These are phyloP conservation scores for Neocallimastix lanati DNA, from an alignment of 192 early-diverging fungal species.

Conservation along the genomic window DNA sequence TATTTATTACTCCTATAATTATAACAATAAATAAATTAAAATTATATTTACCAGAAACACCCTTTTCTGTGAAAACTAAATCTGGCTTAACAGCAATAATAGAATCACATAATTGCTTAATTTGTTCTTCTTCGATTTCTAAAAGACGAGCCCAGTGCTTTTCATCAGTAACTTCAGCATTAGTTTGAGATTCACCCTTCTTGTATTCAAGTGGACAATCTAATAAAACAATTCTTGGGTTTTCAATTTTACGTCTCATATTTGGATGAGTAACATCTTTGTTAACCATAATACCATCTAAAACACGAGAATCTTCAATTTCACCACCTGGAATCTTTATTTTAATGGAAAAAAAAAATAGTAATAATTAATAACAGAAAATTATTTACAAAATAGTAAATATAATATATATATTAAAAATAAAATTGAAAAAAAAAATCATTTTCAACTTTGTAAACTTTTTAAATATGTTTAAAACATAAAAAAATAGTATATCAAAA, in stretches of 20 bases:
- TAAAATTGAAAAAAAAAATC: no score
- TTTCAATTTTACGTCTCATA: constrained; percentile 86
- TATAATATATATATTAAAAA: no score
- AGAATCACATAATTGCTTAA: constrained; percentile 90
- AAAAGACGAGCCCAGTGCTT: constrained; percentile 88
- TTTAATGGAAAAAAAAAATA: no score
- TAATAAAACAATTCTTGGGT: constrained; percentile 84
- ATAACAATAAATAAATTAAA: background rate
- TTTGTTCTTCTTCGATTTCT: constrained; percentile 98
- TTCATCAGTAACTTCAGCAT: constrained; percentile 94
- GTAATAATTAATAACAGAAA: no score
- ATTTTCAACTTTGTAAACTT: no score
- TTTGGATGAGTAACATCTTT: constrained; percentile 99
- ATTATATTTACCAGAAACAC: constrained; percentile 54
- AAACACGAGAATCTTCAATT: constrained; percentile 83
- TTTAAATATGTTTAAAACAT: no score
- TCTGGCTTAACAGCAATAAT: constrained; percentile 93
- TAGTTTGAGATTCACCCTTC: constrained; percentile 99
- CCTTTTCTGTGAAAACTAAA: constrained; percentile 96
- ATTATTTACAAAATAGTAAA: no score
- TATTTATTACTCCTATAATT: no score
- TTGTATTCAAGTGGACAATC: constrained; percentile 99
- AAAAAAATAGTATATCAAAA: no score
- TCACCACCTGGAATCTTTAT: constrained; percentile 83
- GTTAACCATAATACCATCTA: constrained; percentile 97